These are phyloP conservation scores for Neonectria coccinea DNA, from an alignment of 2,329 filamentous ascomycete genomes.

Conservation along the genomic window DNA sequence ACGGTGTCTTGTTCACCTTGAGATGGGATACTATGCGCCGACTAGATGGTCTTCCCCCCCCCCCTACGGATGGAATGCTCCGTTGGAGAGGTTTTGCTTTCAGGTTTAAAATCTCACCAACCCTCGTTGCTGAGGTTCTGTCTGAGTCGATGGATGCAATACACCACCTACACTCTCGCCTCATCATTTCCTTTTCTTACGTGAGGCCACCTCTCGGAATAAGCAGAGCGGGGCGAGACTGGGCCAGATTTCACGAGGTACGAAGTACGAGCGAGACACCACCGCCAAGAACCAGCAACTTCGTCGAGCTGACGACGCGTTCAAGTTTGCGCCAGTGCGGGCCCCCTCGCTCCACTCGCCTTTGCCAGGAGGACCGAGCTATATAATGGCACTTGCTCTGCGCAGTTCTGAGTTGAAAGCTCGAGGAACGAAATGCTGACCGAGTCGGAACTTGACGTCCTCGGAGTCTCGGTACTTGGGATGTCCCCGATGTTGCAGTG, in stretches of 20 bases:
- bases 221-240: slow-evolving; percentile 14
- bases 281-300: slow-evolving; percentile 19
- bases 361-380: slow-evolving; percentile 2
- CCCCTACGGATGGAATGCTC: neutral
- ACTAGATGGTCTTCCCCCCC: neutral
- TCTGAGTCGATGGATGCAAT: slow-evolving; percentile 9
- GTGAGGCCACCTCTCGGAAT: slow-evolving; percentile 18
- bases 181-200: slow-evolving; percentile 15
- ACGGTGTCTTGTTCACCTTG: neutral
- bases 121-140: slow-evolving; percentile 3
- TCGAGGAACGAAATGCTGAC: neutral
- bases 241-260: slow-evolving; percentile 9
- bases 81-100: slow-evolving; percentile 4
- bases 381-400: neutral
- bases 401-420: neutral
- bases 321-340: slow-evolving; percentile 13
- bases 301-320: slow-evolving; percentile 26
- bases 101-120: slow-evolving; percentile 16
- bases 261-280: neutral
- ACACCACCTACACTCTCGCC: neutral
- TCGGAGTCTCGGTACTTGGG: slow-evolving; percentile 5
- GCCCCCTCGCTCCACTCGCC: neutral
- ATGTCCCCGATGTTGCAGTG: neutral
- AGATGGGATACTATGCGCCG: neutral
- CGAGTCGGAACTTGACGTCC: neutral